Evolutionary conservation across 2,329 filamentous ascomycete species (phyloP).

Genomic region (Colletotrichum endophyticum): DNA sequence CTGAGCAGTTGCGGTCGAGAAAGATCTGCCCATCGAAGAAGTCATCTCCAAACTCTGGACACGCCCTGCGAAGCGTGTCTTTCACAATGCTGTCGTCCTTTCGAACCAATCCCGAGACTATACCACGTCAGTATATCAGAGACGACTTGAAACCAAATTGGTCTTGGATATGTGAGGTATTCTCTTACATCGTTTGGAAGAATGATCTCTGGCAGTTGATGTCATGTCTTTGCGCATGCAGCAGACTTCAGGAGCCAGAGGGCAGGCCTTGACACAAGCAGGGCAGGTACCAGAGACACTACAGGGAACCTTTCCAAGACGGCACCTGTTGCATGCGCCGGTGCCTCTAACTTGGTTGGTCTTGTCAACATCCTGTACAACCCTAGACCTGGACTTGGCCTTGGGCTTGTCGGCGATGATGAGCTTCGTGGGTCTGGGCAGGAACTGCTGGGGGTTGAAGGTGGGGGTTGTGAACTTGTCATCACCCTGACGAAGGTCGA

Average conservation of each 20-base stretch:
- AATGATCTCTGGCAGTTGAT: neutral
- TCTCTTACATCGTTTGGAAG: neutral
- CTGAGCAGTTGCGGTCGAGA: neutral
- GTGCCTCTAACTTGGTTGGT: neutral
- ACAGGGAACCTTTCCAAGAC: neutral
- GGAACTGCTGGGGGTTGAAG: neutral
- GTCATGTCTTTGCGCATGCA: neutral
- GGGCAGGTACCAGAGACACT: neutral
- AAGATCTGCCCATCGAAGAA: neutral
- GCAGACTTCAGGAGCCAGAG: neutral
- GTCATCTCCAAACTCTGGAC: neutral
- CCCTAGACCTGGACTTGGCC: neutral
- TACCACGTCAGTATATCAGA: too few species aligned
- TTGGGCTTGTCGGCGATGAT: neutral
- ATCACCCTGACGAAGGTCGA: neutral
- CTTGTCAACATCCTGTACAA: neutral
- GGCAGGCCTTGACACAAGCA: neutral
- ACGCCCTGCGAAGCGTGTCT: neutral
- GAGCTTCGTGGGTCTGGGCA: neutral
- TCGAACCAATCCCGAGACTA: too few species aligned
- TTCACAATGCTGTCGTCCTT: too few species aligned
- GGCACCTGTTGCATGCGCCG: constrained; percentile 6
- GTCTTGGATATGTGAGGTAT: too few species aligned
- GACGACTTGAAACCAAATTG: too few species aligned
- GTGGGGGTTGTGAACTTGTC: neutral